These are phyloP conservation scores for Penicillium corylophilum DNA, from an alignment of 2,329 filamentous ascomycete genomes.

Conservation along the genomic window DNA sequence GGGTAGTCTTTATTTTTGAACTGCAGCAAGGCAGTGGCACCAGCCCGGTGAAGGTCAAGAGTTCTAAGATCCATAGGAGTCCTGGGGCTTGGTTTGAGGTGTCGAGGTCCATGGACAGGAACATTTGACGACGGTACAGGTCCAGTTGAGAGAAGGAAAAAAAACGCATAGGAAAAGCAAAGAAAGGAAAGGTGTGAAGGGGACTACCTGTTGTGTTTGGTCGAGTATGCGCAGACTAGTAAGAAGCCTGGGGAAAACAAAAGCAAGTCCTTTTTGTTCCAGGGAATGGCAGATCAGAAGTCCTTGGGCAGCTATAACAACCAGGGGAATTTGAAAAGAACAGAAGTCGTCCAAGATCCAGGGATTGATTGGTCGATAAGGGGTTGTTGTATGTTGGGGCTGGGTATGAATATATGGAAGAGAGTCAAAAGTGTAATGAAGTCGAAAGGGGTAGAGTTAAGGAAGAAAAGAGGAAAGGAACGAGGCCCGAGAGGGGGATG, in stretches of 20 bases:
- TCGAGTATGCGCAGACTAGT: slow-evolving; percentile 26
- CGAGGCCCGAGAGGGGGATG: slow-evolving; percentile 6
- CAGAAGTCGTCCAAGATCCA: slow-evolving; percentile 16
- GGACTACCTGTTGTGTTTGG: slow-evolving; percentile 44
- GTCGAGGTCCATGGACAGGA: slow-evolving; percentile 12
- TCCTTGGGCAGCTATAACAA: slow-evolving; percentile 28
- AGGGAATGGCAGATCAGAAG: slow-evolving; percentile 27
- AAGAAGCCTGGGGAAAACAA: slow-evolving; percentile 29
- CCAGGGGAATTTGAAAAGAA: slow-evolving; percentile 19
- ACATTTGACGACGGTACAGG: slow-evolving; percentile 22
- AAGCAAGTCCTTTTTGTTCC: slow-evolving; percentile 33
- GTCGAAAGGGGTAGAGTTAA: slow-evolving; percentile 19
- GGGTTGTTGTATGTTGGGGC: not conserved
- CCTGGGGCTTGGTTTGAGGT: slow-evolving; percentile 6
- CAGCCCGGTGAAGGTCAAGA: slow-evolving; percentile 7
- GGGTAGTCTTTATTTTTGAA: slow-evolving; percentile 25
- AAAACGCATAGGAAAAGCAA: slow-evolving; percentile 20
- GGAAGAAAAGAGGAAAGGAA: slow-evolving; percentile 15
- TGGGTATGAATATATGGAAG: not conserved
- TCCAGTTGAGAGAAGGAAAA: slow-evolving; percentile 18
- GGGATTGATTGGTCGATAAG: slow-evolving; percentile 4
- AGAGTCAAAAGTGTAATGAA: slow-evolving; percentile 14
- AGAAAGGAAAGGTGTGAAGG: slow-evolving; percentile 37
- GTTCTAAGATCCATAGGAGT: slow-evolving; percentile 18
- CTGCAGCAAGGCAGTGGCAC: slow-evolving; percentile 22